Base-by-base conservation (phyloP, 306 rosid genomes). In the Cucumis melo region DNA sequence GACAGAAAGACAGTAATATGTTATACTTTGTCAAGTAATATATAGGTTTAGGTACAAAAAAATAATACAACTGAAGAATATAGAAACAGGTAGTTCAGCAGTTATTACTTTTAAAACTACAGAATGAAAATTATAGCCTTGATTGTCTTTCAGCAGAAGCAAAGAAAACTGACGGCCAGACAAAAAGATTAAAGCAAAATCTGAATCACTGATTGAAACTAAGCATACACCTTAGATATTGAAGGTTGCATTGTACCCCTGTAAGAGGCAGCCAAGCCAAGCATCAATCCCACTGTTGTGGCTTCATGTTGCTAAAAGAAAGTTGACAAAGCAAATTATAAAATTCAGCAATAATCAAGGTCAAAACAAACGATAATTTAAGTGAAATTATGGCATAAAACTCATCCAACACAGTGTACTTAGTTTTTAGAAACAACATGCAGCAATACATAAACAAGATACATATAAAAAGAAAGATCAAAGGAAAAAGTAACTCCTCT, bases 211-310 rank as follows among this genome's bases (percentile, higher is more conserved):
- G n/a, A 75, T 24, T 16, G 24, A 42, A 70, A 74, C 55, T 46
- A 27, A 51, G 56, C 60, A 62, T 39, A 74, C 78, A 91, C 98
- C 93, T 91, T 94, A 6, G 98, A 91, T 82, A 91, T 88, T 62
- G 88, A 88, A 19, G 94, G 98, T 80, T 91, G 97, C 98, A 93
- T 93, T 41, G 93, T 88, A 77, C 98, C 98, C 84, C 92, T 88
- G 54, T 91, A 91, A 59, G 98, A 90, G 85, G 97, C 96, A 67
- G 98, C 94, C 79, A 93, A 86, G 82, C 98, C 97, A 81, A 93
- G 97, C 97, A 91, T 91, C 83, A 94, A 77, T 42, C 95, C 98
- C 9, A 92, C 95, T 57, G 93, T 90, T 74, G 98, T 91, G 88
- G 87, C 91, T 82, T 94, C 97, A 79, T 94, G 98, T 84, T 91